These are phyloP conservation scores for Lasiodiplodia citricola DNA, from an alignment of 2,329 filamentous ascomycete species.

Conservation along the genomic window DNA sequence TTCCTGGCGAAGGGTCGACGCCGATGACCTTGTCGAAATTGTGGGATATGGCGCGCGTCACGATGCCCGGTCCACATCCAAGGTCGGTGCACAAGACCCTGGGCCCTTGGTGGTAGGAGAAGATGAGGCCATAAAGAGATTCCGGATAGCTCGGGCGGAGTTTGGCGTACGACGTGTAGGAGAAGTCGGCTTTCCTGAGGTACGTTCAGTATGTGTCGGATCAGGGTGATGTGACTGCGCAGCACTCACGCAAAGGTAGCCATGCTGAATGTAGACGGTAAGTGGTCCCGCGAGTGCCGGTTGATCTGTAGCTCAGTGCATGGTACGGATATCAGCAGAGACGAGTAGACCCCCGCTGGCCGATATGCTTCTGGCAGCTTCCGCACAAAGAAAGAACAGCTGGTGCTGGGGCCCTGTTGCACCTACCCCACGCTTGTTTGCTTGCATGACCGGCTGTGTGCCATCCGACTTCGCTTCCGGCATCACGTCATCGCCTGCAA, in stretches of 20 bases:
- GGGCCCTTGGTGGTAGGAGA: constrained; percentile 58
- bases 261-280: not conserved
- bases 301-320: not conserved
- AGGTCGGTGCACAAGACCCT: constrained; percentile 58
- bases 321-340: not conserved
- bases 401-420: not conserved
- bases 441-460: not conserved
- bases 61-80: constrained; percentile 67
- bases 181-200: constrained; percentile 61
- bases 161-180: constrained; percentile 62
- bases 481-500: not conserved
- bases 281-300: not conserved
- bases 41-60: constrained; percentile 60
- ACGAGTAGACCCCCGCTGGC: not conserved
- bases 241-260: constrained; percentile 31
- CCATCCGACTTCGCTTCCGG: constrained; percentile 11
- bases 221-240: constrained; percentile 36
- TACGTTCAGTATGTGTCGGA: constrained; percentile 39
- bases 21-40: constrained; percentile 59
- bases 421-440: constrained; percentile 9
- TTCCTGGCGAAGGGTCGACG: constrained; percentile 63
- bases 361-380: not conserved
- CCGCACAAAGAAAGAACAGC: not conserved
- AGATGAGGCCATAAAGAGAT: constrained; percentile 59
- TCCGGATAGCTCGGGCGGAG: constrained; percentile 65